Evolutionary conservation across 345 rosid genomes (phyloP).

Genomic region (Citrus australasica): DNA sequence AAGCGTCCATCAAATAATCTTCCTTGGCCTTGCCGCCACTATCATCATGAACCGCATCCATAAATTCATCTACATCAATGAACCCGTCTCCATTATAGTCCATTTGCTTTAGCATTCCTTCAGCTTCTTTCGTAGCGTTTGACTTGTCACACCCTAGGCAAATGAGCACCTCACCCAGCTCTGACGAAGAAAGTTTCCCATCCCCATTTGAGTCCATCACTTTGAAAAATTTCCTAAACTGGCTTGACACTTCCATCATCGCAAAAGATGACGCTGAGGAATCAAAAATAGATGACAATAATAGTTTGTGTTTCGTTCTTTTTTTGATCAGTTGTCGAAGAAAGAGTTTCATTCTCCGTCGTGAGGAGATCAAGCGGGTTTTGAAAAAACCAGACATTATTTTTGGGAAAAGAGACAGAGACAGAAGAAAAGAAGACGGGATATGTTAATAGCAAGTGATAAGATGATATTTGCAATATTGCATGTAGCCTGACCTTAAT

Average conservation of each 20-base stretch:
- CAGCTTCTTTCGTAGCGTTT: slow-evolving; percentile 32
- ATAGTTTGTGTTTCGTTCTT: not conserved
- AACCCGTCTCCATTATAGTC: slow-evolving; percentile 52
- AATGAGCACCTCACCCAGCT: slow-evolving; percentile 35
- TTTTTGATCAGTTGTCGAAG: not conserved
- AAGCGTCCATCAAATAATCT: slow-evolving; percentile 41
- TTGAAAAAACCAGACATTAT: slow-evolving; percentile 19
- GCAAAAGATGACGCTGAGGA: slow-evolving; percentile 23
- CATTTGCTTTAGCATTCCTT: slow-evolving; percentile 34
- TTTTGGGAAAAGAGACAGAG: not conserved
- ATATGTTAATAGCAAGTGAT: not conserved
- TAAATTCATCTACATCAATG: slow-evolving; percentile 42
- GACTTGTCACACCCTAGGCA: slow-evolving; percentile 33
- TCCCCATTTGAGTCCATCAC: slow-evolving; percentile 43
- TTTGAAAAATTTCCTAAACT: slow-evolving; percentile 41
- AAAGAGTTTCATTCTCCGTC: not conserved
- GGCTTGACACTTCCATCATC: slow-evolving; percentile 32
- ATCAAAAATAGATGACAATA: slow-evolving; percentile 21
- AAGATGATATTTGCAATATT: not conserved
- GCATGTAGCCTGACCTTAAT: not conserved
- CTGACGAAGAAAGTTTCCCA: slow-evolving; percentile 43
- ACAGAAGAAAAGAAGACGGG: no score
- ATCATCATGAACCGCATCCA: slow-evolving; percentile 9
- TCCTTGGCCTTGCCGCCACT: slow-evolving; percentile 2
- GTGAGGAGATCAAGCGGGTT: slow-evolving; percentile 20